phyloP scores from a whole-genome alignment of 129 eudicot species.

The Apium graveolens region DNA sequence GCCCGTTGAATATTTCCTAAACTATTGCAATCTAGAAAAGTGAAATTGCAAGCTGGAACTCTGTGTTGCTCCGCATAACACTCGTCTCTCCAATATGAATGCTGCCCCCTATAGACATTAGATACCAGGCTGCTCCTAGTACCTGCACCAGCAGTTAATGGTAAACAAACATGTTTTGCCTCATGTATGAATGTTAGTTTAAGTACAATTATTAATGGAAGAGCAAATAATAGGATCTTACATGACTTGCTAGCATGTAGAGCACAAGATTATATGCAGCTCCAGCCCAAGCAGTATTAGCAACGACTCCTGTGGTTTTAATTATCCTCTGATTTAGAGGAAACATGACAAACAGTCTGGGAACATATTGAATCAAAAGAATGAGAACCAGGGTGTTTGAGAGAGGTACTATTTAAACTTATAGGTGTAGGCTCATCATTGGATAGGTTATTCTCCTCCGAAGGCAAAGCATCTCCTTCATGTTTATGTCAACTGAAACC shows the following conservation, averaged over 20 bases:
- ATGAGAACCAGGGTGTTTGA: conserved; percentile 76
- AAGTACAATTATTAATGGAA: background rate
- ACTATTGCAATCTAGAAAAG: conserved; percentile 62
- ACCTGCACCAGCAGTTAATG: conserved; percentile 34
- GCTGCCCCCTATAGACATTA: conserved; percentile 81
- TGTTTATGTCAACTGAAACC: too few species aligned
- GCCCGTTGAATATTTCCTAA: conserved; percentile 34
- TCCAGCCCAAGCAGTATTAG: conserved; percentile 99
- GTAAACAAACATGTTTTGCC: background rate
- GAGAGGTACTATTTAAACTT: too few species aligned
- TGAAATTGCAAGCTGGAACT: conserved; percentile 41
- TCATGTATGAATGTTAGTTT: background rate
- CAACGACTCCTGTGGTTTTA: conserved; percentile 77
- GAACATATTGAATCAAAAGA: conserved; percentile 79
- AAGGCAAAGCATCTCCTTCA: too few species aligned
- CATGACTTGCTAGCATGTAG: conserved; percentile 91
- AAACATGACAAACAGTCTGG: conserved; percentile 66
- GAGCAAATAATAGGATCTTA: conserved; percentile 15
- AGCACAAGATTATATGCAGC: conserved; percentile 91
- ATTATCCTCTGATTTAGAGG: conserved; percentile 77
- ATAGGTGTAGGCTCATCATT: too few species aligned
- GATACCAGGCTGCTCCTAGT: conserved; percentile 85
- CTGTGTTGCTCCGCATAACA: conserved; percentile 38
- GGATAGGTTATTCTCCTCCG: too few species aligned
- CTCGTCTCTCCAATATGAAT: conserved; percentile 76